Evolutionary conservation across 2,329 filamentous ascomycete species (phyloP).

Genomic region (Fusarium agapanthi): DNA sequence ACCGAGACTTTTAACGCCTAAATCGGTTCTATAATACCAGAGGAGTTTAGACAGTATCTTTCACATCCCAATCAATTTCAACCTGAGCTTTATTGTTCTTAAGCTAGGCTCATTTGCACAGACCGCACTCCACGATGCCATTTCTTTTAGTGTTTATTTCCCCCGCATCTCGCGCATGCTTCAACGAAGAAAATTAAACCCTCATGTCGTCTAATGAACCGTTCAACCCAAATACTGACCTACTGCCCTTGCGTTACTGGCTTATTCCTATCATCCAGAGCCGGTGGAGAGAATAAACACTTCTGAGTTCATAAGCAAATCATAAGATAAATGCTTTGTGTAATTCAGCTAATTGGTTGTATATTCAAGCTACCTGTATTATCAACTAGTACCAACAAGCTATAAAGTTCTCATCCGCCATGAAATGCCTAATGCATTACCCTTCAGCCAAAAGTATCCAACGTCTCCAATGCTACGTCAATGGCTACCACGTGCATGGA

Average conservation of each 20-base stretch:
- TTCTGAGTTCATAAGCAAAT: background rate
- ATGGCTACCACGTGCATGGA: background rate
- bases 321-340: accelerated
- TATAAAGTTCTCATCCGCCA: no score
- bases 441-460: accelerated
- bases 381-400: background rate
- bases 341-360: background rate
- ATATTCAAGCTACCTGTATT: no score
- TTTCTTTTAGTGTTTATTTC: accelerated
- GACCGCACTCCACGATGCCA: accelerated
- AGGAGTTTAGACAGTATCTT: background rate
- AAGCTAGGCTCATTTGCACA: no score
- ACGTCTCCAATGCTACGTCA: background rate
- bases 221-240: no score
- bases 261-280: background rate
- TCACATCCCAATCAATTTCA: accelerated
- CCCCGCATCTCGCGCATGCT: background rate
- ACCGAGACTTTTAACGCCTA: background rate
- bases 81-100: background rate
- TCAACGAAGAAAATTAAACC: accelerated
- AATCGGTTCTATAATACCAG: accelerated
- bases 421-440: accelerated
- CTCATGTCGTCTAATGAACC: accelerated
- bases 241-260: no score
- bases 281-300: accelerated